These are phyloP conservation scores for Picea abies DNA, from an alignment of 83 land plant species.

Conservation along the genomic window DNA sequence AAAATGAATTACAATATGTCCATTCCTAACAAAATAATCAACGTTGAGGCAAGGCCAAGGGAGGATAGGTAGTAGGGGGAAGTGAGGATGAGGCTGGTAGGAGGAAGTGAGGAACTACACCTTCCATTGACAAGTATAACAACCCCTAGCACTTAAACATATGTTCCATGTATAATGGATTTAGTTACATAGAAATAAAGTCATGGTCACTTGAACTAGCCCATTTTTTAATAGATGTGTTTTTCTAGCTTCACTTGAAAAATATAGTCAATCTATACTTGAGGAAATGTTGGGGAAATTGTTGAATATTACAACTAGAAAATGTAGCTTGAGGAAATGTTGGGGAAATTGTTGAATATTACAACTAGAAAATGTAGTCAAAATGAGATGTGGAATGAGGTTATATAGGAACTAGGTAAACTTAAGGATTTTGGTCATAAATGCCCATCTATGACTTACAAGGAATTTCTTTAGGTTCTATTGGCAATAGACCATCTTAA, in stretches of 20 bases:
- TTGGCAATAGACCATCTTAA: slow-evolving; percentile 51
- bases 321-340: slow-evolving; percentile 42
- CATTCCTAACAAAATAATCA: not conserved
- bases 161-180: not conserved
- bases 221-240: not conserved
- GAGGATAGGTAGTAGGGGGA: too few species aligned
- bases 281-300: slow-evolving; percentile 38
- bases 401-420: slow-evolving; percentile 60
- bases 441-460: slow-evolving; percentile 59
- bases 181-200: not conserved
- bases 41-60: too few species aligned
- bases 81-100: too few species aligned
- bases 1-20: not conserved
- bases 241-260: not conserved
- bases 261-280: not conserved
- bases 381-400: slow-evolving; percentile 55
- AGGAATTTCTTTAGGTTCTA: slow-evolving; percentile 59
- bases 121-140: not conserved
- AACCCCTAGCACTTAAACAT: not conserved
- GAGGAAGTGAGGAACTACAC: not conserved
- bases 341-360: slow-evolving; percentile 45
- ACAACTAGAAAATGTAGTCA: slow-evolving; percentile 43
- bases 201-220: not conserved
- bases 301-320: slow-evolving; percentile 48
- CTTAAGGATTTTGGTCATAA: slow-evolving; percentile 76